phyloP scores from a whole-genome alignment of 2,329 filamentous ascomycete genomes.

The Stylonectria norvegica region DNA sequence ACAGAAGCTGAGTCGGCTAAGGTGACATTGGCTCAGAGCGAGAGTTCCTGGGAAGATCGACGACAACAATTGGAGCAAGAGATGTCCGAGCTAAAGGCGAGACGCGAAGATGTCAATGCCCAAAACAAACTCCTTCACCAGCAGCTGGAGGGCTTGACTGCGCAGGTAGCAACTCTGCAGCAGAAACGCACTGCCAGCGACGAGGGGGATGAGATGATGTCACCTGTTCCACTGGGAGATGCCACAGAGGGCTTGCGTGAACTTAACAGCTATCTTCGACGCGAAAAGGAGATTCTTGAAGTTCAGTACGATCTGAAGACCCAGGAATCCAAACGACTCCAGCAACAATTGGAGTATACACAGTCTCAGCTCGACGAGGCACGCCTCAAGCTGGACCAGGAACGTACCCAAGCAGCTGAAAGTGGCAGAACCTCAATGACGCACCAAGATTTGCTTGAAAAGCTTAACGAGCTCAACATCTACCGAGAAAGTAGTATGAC shows the following conservation, averaged over 20 bases:
- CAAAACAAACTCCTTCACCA: conserved; percentile 90
- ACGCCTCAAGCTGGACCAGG: conserved; percentile 84
- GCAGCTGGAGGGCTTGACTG: conserved; percentile 78
- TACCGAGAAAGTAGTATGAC: conserved; percentile 94
- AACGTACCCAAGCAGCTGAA: conserved; percentile 73
- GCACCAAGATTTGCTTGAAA: conserved; percentile 89
- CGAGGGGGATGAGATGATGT: conserved; percentile 50
- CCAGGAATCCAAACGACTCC: conserved; percentile 82
- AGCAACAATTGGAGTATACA: conserved; percentile 84
- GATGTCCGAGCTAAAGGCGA: conserved; percentile 70
- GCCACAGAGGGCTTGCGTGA: conserved; percentile 78
- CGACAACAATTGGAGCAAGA: conserved; percentile 80
- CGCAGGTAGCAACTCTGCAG: conserved; percentile 77
- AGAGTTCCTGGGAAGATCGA: conserved; percentile 84
- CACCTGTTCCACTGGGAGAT: conserved; percentile 51
- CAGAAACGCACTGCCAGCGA: conserved; percentile 61
- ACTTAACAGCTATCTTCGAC: conserved; percentile 83
- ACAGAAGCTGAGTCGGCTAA: conserved; percentile 85
- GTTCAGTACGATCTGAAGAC: conserved; percentile 90
- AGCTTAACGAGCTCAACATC: conserved; percentile 90
- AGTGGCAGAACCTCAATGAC: conserved; percentile 69
- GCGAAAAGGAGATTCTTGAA: conserved; percentile 96
- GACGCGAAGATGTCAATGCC: conserved; percentile 78
- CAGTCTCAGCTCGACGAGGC: conserved; percentile 87
- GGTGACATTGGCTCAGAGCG: conserved; percentile 71